Evolutionary conservation across 2,329 filamentous ascomycete genomes (phyloP).

Genomic region (Drechmeria coniospora): DNA sequence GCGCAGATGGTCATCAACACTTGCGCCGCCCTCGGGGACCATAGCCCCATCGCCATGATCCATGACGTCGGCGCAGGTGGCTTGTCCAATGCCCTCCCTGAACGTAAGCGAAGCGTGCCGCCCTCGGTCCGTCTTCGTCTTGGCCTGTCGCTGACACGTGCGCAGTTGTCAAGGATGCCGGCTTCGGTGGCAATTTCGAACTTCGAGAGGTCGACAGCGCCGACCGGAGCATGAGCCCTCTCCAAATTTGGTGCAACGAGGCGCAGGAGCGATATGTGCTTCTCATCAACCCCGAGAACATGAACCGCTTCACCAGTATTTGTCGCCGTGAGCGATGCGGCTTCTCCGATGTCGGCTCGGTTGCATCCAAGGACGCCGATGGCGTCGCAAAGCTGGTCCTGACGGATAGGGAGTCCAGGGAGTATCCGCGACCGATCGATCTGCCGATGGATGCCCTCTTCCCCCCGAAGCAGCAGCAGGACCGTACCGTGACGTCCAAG

Average conservation of each 20-base stretch:
- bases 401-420: slow-evolving; percentile 61
- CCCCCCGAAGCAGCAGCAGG: slow-evolving; percentile 72
- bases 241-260: slow-evolving; percentile 97
- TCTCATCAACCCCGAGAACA: slow-evolving; percentile 63
- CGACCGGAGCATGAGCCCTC: slow-evolving; percentile 80
- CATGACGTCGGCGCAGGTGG: slow-evolving; percentile 96
- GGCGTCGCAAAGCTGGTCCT: slow-evolving; percentile 63
- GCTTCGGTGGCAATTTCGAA: slow-evolving; percentile 81
- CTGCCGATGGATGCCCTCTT: slow-evolving; percentile 81
- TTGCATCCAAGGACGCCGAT: slow-evolving; percentile 42
- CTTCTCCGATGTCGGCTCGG: slow-evolving; percentile 79
- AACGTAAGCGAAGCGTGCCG: too few species aligned
- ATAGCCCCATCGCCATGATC: slow-evolving; percentile 90
- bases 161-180: slow-evolving; percentile 72
- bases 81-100: slow-evolving; percentile 58
- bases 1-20: slow-evolving; percentile 98
- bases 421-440: slow-evolving; percentile 68
- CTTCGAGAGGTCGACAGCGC: slow-evolving; percentile 86
- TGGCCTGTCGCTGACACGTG: slow-evolving; percentile 1
- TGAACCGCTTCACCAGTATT: slow-evolving; percentile 60
- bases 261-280: slow-evolving; percentile 94
- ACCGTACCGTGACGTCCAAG: slow-evolving; percentile 55
- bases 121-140: too few species aligned
- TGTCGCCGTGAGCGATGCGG: slow-evolving; percentile 74
- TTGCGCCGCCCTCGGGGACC: slow-evolving; percentile 66